Conservation (phyloP, 2,329 filamentous ascomycete genomes). For the Peltaster fructicola region DNA sequence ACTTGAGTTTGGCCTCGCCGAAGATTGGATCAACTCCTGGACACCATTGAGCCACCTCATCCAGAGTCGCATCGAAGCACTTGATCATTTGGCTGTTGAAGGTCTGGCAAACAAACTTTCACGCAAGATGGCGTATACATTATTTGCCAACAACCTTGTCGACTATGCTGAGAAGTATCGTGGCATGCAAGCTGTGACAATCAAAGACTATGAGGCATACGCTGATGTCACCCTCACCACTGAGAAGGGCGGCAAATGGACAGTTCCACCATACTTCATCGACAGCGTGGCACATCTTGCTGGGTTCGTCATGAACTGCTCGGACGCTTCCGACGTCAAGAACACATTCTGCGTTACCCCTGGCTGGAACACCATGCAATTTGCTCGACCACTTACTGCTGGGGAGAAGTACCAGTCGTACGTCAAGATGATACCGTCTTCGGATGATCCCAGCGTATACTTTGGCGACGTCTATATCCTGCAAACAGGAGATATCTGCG, state of each 20-base stretch:
- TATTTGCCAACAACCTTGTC: conserved; percentile 15
- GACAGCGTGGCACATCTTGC: conserved; percentile 11
- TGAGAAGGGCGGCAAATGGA: conserved; percentile 15
- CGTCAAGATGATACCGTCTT: conserved; percentile 11
- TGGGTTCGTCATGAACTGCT: conserved; percentile 15
- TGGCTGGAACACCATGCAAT: conserved; percentile 15
- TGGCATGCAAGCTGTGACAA: conserved; percentile 16
- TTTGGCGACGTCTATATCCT: conserved; percentile 11
- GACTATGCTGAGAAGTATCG: conserved; percentile 15
- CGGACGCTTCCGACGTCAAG: conserved; percentile 12
- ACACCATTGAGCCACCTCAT: conserved; percentile 12
- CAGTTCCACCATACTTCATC: conserved; percentile 15
- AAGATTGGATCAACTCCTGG: conserved; percentile 14
- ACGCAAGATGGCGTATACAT: conserved; percentile 17
- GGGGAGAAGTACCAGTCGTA: conserved; percentile 19
- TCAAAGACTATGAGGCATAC: conserved; percentile 16
- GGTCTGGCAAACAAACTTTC: conserved; percentile 15
- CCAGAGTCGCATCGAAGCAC: conserved; percentile 11
- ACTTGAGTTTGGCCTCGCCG: conserved; percentile 9
- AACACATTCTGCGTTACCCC: conserved; percentile 21
- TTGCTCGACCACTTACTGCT: conserved; percentile 13
- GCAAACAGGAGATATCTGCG: conserved; percentile 8
- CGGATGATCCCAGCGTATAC: conserved; percentile 6
- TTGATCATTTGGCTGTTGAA: conserved; percentile 10
- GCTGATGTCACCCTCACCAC: conserved; percentile 14